phyloP scores from a whole-genome alignment of 2,329 filamentous ascomycete species.

The Phyllosticta capitalensis region DNA sequence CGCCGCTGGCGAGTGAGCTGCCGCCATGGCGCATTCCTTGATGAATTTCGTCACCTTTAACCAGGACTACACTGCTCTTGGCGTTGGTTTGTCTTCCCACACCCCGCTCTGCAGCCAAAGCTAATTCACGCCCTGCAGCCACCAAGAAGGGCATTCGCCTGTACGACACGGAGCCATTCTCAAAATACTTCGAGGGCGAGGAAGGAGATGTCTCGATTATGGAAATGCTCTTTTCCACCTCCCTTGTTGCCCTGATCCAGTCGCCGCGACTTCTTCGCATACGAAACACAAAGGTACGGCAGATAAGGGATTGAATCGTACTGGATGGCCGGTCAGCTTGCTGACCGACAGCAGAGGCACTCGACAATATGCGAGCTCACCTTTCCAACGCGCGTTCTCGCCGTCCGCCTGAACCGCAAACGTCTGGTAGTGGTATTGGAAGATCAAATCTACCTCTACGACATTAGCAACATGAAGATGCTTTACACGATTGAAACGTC shows the following conservation, averaged over 20 bases:
- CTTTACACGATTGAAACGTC: conserved; percentile 89
- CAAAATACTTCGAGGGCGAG: conserved; percentile 87
- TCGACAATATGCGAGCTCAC: conserved; percentile 97
- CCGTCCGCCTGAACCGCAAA: conserved; percentile 89
- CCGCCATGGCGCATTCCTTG: conserved; percentile 46
- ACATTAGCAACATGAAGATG: conserved; percentile 97
- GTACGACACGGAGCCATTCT: conserved; percentile 93
- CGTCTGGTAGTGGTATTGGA: conserved; percentile 88
- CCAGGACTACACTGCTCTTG: conserved; percentile 94
- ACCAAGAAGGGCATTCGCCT: conserved; percentile 92
- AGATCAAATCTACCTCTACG: conserved; percentile 95
- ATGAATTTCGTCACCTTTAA: conserved; percentile 99
- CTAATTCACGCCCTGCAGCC: conserved; percentile 40
- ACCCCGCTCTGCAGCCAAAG: background rate
- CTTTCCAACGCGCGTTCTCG: conserved; percentile 91
- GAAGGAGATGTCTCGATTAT: conserved; percentile 93
- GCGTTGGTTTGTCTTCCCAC: conserved; percentile 60
- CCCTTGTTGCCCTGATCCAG: conserved; percentile 83
- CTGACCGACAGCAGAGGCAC: conserved; percentile 41
- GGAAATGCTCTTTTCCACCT: conserved; percentile 98
- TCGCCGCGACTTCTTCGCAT: conserved; percentile 90
- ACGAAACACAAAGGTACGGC: conserved; percentile 82
- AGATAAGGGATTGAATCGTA: background rate
- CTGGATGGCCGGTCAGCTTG: conserved; percentile 7
- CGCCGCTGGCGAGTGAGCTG: conserved; percentile 16